Base-by-base conservation (phyloP, 2,329 filamentous ascomycete species). In the Samsoniella hepiali region DNA sequence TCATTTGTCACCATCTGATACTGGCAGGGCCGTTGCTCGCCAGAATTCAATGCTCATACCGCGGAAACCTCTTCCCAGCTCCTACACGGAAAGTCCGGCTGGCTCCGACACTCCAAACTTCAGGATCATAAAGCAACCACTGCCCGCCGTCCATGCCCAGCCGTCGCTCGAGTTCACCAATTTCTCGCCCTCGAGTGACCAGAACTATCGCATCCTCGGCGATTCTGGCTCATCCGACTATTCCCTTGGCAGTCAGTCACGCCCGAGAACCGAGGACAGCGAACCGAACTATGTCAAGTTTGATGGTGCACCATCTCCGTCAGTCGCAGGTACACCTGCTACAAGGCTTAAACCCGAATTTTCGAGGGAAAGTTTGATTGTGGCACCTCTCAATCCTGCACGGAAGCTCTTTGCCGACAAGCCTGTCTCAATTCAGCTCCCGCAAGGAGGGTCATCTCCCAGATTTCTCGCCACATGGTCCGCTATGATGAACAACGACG, bases 331-430 rank as follows among this genome's bases (percentile, higher is more conserved):
- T n/a, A 75, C 77, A 44, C 69, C 75, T 62, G 68, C 57, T 34
- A 67, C 69, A 38, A 67, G 67, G 9, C 65, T 73, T 1, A 77
- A 76, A 6, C 74, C 75, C 27, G 78, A 80, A 62, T 88, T 83
- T 69, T 88, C 86, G 0, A 84, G 84, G 66, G 86, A 88, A 69
- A 88, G 85, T 66, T 75, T 88, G 36, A 69, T 84, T 13, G 83
- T 88, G 15, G 77, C 83, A 9, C 85, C 86, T 0, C 73, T 88
- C 22, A 64, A 61, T 7, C 42, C 63, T 5, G 51, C 53, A 45
- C 45, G 63, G 6, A 60, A 64, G 34, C 51, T 61, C 9, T 50
- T 64, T 7, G 29, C 27, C 77, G 79, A 53, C 79, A 83, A 9
- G 73, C 73, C 60, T 79, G 77, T 78, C 68, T 77, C 80, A 5